Conservation (phyloP, 495 filamentous ascomycete species). For the Daldinia loculata region DNA sequence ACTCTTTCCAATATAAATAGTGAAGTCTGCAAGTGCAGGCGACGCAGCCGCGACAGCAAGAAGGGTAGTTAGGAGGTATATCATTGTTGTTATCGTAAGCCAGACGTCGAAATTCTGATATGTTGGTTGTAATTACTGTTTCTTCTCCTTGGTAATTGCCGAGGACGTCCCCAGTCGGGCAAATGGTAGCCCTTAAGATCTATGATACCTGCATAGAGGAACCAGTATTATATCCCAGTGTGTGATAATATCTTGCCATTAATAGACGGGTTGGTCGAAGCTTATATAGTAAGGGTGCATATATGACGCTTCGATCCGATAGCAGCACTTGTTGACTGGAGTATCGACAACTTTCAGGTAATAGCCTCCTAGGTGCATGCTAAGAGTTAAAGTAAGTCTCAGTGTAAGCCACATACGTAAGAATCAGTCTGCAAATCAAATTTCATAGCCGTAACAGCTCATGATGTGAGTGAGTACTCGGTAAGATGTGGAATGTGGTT, state of each 20-base stretch:
- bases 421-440: background rate
- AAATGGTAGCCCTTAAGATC: constrained; percentile 7
- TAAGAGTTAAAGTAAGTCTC: background rate
- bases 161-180: constrained; percentile 15
- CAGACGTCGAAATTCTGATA: background rate
- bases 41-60: background rate
- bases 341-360: background rate
- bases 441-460: constrained; percentile 1
- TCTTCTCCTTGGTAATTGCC: constrained; percentile 16
- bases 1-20: constrained; percentile 28
- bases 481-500: constrained; percentile 20
- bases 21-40: constrained; percentile 17
- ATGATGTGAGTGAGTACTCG: background rate
- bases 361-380: background rate
- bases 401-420: constrained; percentile 30
- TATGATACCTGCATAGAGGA: constrained; percentile 7
- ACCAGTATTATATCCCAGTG: background rate
- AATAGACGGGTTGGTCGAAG: background rate
- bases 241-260: background rate
- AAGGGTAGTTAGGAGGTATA: background rate
- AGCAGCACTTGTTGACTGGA: background rate
- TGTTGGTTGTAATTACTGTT: constrained; percentile 3
- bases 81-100: constrained; percentile 9
- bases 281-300: constrained; percentile 16
- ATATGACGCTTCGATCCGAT: constrained; percentile 4